Evolutionary conservation across 441 rosid genomes (phyloP).

Genomic region (Croton laevigatus): DNA sequence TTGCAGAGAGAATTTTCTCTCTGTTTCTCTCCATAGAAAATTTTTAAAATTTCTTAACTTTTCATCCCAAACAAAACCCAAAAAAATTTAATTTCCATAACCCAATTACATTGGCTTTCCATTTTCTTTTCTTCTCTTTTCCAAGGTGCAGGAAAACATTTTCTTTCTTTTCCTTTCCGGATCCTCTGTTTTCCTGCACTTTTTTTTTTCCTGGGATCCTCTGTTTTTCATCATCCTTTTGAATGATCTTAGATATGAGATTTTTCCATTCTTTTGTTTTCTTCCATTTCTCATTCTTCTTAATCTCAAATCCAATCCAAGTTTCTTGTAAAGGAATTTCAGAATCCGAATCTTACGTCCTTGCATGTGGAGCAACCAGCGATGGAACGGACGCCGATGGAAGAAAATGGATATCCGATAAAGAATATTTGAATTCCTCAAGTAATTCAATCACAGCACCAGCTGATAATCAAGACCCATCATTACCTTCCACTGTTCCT

Average conservation of each 20-base stretch:
- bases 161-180: neutral
- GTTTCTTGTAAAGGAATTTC: conserved; percentile 26
- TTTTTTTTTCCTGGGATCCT: conserved; percentile 2
- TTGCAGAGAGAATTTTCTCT: conserved; percentile 18
- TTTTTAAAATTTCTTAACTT: conserved; percentile 9
- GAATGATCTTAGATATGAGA: conserved; percentile 36
- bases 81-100: neutral
- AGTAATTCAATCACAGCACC: conserved; percentile 34
- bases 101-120: neutral
- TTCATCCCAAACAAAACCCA: neutral
- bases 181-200: conserved; percentile 26
- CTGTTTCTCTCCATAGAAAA: conserved; percentile 14
- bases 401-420: conserved; percentile 61
- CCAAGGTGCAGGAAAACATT: conserved; percentile 11
- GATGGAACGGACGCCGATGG: conserved; percentile 46
- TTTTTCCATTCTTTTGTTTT: conserved; percentile 17
- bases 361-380: conserved; percentile 48
- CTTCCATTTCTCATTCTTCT: conserved; percentile 26
- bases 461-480: conserved; percentile 65
- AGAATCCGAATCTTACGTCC: conserved; percentile 25
- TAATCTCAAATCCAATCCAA: conserved; percentile 21
- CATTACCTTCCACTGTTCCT: conserved; percentile 64
- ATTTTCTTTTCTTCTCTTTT: neutral
- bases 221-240: conserved; percentile 24
- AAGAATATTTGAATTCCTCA: conserved; percentile 41